Evolutionary conservation across 2,329 filamentous ascomycete species (phyloP).

Genomic region (Coniochaeta sp.): DNA sequence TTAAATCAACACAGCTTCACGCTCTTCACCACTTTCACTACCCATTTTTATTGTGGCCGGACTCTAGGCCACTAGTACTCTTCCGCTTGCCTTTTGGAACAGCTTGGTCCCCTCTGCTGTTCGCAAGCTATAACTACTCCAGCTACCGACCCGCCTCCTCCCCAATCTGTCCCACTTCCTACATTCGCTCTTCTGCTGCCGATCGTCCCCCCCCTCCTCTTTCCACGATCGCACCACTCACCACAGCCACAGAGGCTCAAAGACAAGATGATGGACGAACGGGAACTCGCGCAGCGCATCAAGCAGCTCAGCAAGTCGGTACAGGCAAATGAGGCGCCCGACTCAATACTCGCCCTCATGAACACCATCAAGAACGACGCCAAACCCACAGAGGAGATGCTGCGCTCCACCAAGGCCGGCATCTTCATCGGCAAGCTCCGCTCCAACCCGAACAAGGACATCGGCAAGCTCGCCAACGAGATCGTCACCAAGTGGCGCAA

Average conservation of each 20-base stretch:
- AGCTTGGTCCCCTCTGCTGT: not conserved
- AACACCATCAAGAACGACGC: slow-evolving; percentile 4
- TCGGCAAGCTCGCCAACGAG: slow-evolving; percentile 69
- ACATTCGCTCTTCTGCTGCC: not conserved
- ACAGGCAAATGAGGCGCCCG: slow-evolving; percentile 59
- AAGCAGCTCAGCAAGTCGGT: slow-evolving; percentile 77
- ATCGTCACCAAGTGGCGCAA: slow-evolving; percentile 86
- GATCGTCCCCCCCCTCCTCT: too few relatives aligned
- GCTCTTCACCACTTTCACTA: not conserved
- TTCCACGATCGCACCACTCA: not conserved
- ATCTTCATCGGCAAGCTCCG: slow-evolving; percentile 78
- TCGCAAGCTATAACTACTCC: not conserved
- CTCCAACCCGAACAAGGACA: slow-evolving; percentile 72
- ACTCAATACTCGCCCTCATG: slow-evolving; percentile 7
- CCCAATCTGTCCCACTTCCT: not conserved
- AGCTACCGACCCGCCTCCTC: not conserved
- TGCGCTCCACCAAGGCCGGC: slow-evolving; percentile 69
- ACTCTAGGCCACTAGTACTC: not conserved
- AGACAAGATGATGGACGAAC: slow-evolving; percentile 63
- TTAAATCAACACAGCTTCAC: not conserved
- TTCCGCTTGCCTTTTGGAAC: too few relatives aligned
- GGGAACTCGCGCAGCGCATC: slow-evolving; percentile 71
- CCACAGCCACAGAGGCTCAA: too few relatives aligned
- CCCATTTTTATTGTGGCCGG: not conserved
- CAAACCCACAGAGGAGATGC: slow-evolving; percentile 5